Evolutionary conservation across 192 early-diverging fungal genomes (phyloP).

Genomic region (Backusella liffmaniae): DNA sequence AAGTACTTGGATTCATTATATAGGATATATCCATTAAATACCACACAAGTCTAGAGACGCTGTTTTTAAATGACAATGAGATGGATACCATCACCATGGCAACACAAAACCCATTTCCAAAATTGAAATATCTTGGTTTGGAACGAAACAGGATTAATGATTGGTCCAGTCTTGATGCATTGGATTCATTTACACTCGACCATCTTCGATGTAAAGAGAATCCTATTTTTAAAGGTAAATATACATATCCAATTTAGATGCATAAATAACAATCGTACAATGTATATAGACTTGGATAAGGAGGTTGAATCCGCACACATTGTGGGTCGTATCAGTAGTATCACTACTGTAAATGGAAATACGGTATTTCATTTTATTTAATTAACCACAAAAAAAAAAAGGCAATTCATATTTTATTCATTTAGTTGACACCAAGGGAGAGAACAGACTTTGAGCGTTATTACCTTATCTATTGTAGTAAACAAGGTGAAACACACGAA

Average conservation of each 20-base stretch:
- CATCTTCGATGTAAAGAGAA: constrained; percentile 46
- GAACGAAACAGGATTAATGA: constrained; percentile 45
- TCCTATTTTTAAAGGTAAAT: constrained; percentile 37
- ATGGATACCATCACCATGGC: constrained; percentile 1
- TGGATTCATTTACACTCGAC: constrained; percentile 39
- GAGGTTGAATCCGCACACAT: constrained; percentile 25
- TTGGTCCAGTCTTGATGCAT: constrained; percentile 44
- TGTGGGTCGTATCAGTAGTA: constrained; percentile 43
- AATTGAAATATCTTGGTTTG: constrained; percentile 43
- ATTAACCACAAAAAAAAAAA: not conserved
- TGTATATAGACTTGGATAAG: constrained; percentile 23
- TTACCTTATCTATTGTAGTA: constrained; percentile 39
- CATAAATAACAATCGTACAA: not conserved
- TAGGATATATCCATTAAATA: not conserved
- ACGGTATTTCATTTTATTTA: constrained; percentile 32
- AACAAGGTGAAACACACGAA: constrained; percentile 36
- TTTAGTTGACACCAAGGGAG: constrained; percentile 37
- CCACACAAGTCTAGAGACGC: constrained; percentile 18
- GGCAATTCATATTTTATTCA: not conserved
- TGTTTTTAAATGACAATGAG: constrained; percentile 35
- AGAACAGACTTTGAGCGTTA: constrained; percentile 52
- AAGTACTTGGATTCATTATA: not conserved
- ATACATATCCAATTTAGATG: not conserved
- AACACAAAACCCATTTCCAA: constrained; percentile 20
- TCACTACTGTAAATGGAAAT: constrained; percentile 48